Evolutionary conservation across 148 eudicot genomes (phyloP).

Genomic region (Rhododendron molle): DNA sequence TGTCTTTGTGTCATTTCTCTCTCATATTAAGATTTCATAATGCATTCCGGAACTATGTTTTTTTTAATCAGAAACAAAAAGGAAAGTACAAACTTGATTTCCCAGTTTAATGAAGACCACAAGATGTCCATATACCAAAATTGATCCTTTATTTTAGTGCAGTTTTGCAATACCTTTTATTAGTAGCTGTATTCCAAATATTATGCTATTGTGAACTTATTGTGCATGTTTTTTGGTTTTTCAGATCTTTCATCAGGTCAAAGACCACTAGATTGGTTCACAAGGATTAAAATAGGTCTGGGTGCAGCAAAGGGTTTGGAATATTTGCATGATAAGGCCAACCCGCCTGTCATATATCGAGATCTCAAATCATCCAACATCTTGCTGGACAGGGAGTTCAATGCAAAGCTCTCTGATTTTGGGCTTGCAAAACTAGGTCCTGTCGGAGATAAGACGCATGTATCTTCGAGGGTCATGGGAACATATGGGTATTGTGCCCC

Average conservation of each 20-base stretch:
- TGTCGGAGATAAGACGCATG: conserved; percentile 39
- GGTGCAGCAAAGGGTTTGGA: conserved; percentile 54
- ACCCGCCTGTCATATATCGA: conserved; percentile 57
- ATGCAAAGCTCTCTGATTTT: conserved; percentile 62
- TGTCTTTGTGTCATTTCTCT: background rate
- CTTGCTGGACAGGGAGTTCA: conserved; percentile 43
- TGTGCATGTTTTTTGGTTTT: conserved; percentile 7
- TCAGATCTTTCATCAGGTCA: conserved; percentile 31
- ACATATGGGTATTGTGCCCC: conserved; percentile 62
- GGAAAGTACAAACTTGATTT: background rate
- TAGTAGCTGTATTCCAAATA: background rate
- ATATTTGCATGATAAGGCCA: conserved; percentile 50
- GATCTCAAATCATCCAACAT: conserved; percentile 58
- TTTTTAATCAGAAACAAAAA: background rate
- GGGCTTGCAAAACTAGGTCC: conserved; percentile 64
- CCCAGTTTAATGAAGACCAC: background rate
- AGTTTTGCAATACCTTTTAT: background rate
- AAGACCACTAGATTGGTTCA: conserved; percentile 39
- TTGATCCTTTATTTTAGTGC: background rate
- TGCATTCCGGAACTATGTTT: background rate
- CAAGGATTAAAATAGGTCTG: conserved; percentile 53
- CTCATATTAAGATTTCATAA: background rate
- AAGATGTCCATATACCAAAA: background rate
- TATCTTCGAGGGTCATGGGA: conserved; percentile 52
- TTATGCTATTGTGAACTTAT: background rate